A percentile compares a stretch with the other conserved stretches of the same genome.
phyloP scores from a whole-genome alignment of 2,329 filamentous ascomycete genomes.

The Xylariaceae sp. region DNA sequence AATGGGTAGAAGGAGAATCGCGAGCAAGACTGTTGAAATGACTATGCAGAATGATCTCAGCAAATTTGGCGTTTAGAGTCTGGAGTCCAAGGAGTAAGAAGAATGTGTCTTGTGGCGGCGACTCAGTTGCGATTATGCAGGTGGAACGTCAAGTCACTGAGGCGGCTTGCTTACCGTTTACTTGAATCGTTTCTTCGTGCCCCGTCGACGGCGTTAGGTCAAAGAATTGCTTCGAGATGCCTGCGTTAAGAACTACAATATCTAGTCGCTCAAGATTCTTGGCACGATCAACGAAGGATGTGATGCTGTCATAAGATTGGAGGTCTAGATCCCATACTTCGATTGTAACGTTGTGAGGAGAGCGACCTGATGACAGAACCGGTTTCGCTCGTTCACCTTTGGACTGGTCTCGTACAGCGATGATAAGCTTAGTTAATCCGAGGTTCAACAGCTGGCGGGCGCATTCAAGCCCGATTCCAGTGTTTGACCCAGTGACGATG shows the following conservation, averaged over 20 bases:
- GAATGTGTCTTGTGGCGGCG: no score
- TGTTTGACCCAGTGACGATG: slow-evolving; percentile 7
- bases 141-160: no score
- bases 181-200: slow-evolving; percentile 7
- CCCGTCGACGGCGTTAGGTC: not conserved
- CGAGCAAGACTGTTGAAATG: slow-evolving; percentile 6
- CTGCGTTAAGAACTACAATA: slow-evolving; percentile 1
- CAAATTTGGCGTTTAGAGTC: no score
- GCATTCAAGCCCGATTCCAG: slow-evolving; percentile 9
- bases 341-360: not conserved
- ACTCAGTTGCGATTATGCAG: no score
- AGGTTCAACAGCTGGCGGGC: slow-evolving; percentile 4
- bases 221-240: not conserved
- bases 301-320: slow-evolving; percentile 4
- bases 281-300: not conserved
- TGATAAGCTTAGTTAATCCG: slow-evolving; percentile 5
- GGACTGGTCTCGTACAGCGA: slow-evolving; percentile 1
- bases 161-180: not conserved
- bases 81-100: no score
- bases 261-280: slow-evolving; percentile 3
- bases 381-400: not conserved
- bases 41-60: not conserved
- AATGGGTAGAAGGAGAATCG: slow-evolving; percentile 5
- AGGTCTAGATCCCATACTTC: slow-evolving; percentile 9
- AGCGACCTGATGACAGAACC: not conserved